Evolutionary conservation across 169 alveolate genomes (phyloP).

Genomic region (Amoebophrya sp.): DNA sequence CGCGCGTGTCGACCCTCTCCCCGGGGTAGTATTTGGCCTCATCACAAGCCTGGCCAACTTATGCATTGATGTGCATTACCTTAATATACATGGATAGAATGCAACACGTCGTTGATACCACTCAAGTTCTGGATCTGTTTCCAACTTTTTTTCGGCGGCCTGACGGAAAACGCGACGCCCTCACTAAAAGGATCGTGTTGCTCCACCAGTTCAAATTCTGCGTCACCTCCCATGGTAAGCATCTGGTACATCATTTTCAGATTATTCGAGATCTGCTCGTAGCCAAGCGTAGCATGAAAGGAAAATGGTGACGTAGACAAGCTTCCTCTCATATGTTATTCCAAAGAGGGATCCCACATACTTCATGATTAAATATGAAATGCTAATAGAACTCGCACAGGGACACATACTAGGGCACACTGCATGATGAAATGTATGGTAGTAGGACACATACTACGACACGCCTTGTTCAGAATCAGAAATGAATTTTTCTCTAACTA

Average conservation of each 20-base stretch:
- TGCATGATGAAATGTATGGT: not conserved
- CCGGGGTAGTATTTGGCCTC: too few relatives aligned
- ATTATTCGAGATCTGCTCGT: too few relatives aligned
- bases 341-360: not conserved
- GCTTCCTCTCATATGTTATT: not conserved
- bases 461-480: not conserved
- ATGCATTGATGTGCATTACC: too few relatives aligned
- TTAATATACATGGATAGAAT: not conserved
- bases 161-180: slow-evolving; percentile 92
- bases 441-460: not conserved
- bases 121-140: slow-evolving; percentile 88
- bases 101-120: slow-evolving; percentile 51
- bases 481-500: not conserved
- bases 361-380: not conserved
- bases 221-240: slow-evolving; percentile 94
- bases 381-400: not conserved
- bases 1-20: too few relatives aligned
- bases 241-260: too few relatives aligned
- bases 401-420: not conserved
- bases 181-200: slow-evolving; percentile 93
- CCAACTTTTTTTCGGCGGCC: slow-evolving; percentile 98
- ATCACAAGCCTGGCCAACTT: too few relatives aligned
- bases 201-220: slow-evolving; percentile 93
- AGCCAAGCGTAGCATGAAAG: not conserved
- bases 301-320: not conserved